Conservation (phyloP, 2,329 filamentous ascomycete species). For the Lanzia echinophila region DNA sequence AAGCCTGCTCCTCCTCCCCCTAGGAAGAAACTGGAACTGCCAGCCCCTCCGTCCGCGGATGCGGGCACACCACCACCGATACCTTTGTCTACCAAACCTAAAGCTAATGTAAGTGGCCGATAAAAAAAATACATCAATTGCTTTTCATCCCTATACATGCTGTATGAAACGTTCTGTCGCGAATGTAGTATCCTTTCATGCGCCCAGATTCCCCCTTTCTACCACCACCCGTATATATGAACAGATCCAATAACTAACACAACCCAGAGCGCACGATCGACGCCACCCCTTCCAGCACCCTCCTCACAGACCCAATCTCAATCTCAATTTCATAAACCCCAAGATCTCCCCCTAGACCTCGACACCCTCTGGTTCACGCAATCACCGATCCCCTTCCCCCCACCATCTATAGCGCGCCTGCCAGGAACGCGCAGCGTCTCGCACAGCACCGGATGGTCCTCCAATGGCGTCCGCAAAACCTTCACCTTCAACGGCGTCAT, state of each 20-base stretch:
- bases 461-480: conserved; percentile 22
- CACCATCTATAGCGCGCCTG: conserved; percentile 14
- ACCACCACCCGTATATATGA: background rate
- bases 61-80: conserved; percentile 22
- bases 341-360: conserved; percentile 26
- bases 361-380: conserved; percentile 29
- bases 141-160: background rate
- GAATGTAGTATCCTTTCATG: background rate
- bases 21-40: conserved; percentile 23
- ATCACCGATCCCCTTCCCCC: conserved; percentile 23
- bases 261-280: background rate
- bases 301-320: background rate
- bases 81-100: conserved; percentile 30
- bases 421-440: conserved; percentile 13
- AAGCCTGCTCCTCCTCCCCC: conserved; percentile 32
- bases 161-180: background rate
- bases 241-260: background rate
- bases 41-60: conserved; percentile 6
- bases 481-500: conserved; percentile 29
- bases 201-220: background rate
- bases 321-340: background rate
- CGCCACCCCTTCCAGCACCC: background rate
- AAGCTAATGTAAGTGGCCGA: conserved; percentile 27
- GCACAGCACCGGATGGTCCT: conserved; percentile 21
- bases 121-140: conserved; percentile 11